Percentiles rank a stretch among this genome's conserved stretches.
phyloP scores from a whole-genome alignment of 1,284 basidiomycete genomes.

The Trametes hirsuta region DNA sequence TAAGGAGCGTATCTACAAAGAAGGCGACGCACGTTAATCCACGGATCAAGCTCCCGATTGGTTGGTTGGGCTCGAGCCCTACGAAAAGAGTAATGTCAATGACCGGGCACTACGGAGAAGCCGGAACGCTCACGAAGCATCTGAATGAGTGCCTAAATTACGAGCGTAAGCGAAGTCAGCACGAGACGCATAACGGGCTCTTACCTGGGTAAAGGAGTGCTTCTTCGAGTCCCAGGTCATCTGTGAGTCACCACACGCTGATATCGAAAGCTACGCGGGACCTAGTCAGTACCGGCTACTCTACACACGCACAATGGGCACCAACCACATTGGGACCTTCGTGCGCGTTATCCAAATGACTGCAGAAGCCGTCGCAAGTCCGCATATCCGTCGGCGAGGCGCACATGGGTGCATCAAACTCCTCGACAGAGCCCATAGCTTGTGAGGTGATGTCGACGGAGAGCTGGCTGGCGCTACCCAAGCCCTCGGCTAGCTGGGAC shows the following conservation, averaged over 20 bases:
- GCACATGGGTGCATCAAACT: constrained; percentile 9
- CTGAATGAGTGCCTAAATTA: constrained; percentile 12
- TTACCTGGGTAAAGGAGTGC: constrained; percentile 27
- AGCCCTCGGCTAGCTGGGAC: constrained; percentile 9
- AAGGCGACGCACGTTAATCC: constrained; percentile 10
- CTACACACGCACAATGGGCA: neutral
- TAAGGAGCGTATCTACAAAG: neutral
- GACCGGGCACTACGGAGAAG: neutral
- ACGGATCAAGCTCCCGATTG: constrained; percentile 9
- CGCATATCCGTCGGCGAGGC: constrained; percentile 16
- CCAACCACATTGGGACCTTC: constrained; percentile 22
- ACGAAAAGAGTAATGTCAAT: neutral
- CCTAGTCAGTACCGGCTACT: neutral
- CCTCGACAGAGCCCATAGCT: neutral
- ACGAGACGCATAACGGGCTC: neutral
- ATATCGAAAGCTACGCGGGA: constrained; percentile 23
- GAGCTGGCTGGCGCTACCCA: neutral
- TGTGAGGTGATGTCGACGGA: neutral
- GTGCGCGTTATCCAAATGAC: neutral
- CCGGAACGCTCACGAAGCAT: constrained; percentile 12
- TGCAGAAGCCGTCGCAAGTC: constrained; percentile 25
- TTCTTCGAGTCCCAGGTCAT: constrained; percentile 26
- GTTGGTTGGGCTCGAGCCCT: constrained; percentile 19
- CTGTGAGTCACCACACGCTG: constrained; percentile 28
- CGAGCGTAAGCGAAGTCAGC: neutral